A percentile compares a stretch with the other conserved stretches of the same genome.
phyloP scores from a whole-genome alignment of 1,284 basidiomycete species.

The Moesziomyces aphidis region DNA sequence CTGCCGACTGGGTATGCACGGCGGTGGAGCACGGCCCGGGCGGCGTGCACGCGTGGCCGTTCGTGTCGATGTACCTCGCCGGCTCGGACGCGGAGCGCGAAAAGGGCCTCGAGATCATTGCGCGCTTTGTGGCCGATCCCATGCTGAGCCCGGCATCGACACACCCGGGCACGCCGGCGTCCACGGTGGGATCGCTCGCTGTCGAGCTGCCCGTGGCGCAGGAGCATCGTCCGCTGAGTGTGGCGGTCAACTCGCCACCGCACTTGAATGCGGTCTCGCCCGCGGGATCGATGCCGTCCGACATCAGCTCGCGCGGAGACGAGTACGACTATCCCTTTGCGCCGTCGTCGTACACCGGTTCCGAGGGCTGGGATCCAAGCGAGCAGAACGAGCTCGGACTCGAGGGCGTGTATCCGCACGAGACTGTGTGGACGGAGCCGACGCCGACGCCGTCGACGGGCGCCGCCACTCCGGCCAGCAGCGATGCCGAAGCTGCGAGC shows the following conservation, averaged over 20 bases:
- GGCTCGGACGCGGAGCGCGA: slow-evolving; percentile 59
- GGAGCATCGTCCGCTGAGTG: slow-evolving; percentile 5
- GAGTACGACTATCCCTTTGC: slow-evolving; percentile 32
- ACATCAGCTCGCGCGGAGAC: slow-evolving; percentile 38
- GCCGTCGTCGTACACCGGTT: slow-evolving; percentile 22
- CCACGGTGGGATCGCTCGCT: slow-evolving; percentile 10
- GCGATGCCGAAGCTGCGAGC: slow-evolving; percentile 15
- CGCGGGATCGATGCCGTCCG: slow-evolving; percentile 55
- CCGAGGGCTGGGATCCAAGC: slow-evolving; percentile 27
- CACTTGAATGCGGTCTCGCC: slow-evolving; percentile 48
- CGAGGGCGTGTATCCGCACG: slow-evolving; percentile 48
- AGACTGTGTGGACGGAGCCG: slow-evolving; percentile 35
- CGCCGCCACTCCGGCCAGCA: slow-evolving; percentile 31
- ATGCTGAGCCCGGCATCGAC: slow-evolving; percentile 22
- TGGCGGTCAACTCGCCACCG: slow-evolving; percentile 30
- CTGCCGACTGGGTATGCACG: slow-evolving; percentile 47
- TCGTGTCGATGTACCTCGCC: slow-evolving; percentile 65
- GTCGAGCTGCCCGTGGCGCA: slow-evolving; percentile 15
- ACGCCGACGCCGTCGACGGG: slow-evolving; percentile 46
- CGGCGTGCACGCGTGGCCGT: slow-evolving; percentile 67
- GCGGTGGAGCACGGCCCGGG: slow-evolving; percentile 59
- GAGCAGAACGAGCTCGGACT: slow-evolving; percentile 40
- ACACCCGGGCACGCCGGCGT: slow-evolving; percentile 15
- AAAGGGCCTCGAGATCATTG: slow-evolving; percentile 60
- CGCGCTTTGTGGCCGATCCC: slow-evolving; percentile 51